These are phyloP conservation scores for Panellus pusillus DNA, from an alignment of 768 basidiomycete species.

Conservation along the genomic window DNA sequence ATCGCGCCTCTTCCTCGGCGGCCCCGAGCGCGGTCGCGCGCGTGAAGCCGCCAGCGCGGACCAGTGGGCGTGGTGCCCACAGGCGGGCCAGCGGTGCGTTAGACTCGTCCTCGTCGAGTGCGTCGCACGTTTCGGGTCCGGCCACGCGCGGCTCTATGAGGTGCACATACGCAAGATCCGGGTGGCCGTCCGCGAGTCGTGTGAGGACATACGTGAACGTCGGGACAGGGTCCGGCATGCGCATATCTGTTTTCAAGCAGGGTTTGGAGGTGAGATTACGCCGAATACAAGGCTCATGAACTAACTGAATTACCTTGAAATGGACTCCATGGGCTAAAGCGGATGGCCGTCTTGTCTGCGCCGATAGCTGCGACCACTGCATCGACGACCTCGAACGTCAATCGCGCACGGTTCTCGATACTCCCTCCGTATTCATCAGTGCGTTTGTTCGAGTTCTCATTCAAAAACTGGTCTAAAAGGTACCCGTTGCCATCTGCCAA, in stretches of 20 bases:
- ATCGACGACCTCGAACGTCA: slow-evolving; percentile 43
- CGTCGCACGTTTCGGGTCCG: neutral
- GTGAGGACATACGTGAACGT: slow-evolving; percentile 31
- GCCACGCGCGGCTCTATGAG: slow-evolving; percentile 29
- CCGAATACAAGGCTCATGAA: slow-evolving; percentile 9
- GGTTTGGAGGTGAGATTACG: neutral
- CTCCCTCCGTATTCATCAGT: slow-evolving; percentile 52
- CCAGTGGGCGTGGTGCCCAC: slow-evolving; percentile 25
- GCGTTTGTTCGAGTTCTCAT: slow-evolving; percentile 21
- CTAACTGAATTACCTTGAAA: slow-evolving; percentile 26
- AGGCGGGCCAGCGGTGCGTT: slow-evolving; percentile 25
- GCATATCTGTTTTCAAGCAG: slow-evolving; percentile 28
- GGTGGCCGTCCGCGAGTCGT: slow-evolving; percentile 25
- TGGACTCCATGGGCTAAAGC: slow-evolving; percentile 38
- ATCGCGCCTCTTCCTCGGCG: slow-evolving; percentile 19
- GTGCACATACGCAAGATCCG: slow-evolving; percentile 41
- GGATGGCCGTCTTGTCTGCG: slow-evolving; percentile 38
- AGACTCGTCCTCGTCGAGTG: slow-evolving; percentile 1
- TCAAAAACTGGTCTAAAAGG: slow-evolving; percentile 46
- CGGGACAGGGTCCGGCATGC: slow-evolving; percentile 29
- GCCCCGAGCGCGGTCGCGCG: slow-evolving; percentile 27
- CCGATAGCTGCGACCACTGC: slow-evolving; percentile 44
- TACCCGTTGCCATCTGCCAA: slow-evolving; percentile 27
- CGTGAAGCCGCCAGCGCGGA: slow-evolving; percentile 32
- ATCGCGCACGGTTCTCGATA: slow-evolving; percentile 46